These are phyloP conservation scores for Kwoniella bestiolae DNA, from an alignment of 768 basidiomycete genomes.

Conservation along the genomic window DNA sequence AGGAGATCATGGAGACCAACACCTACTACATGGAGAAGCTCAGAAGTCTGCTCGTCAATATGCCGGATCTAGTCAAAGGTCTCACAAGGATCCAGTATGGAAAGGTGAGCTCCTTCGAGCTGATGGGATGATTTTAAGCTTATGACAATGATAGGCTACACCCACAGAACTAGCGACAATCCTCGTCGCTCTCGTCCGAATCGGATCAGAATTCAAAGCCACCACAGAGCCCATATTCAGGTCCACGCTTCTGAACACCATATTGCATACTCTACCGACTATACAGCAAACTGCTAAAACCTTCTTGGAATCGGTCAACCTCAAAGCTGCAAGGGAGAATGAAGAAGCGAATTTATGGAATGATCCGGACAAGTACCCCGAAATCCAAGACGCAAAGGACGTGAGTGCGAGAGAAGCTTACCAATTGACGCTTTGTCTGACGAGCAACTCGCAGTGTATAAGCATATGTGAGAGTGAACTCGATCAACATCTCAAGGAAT, in stretches of 20 bases:
- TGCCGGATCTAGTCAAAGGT: slow-evolving; percentile 88
- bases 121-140: too few species aligned
- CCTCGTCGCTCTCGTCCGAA: slow-evolving; percentile 73
- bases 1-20: slow-evolving; percentile 70
- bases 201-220: slow-evolving; percentile 66
- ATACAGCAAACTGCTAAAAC: slow-evolving; percentile 65
- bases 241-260: slow-evolving; percentile 70
- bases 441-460: slow-evolving; percentile 63
- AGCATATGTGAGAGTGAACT: slow-evolving; percentile 72
- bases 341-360: slow-evolving; percentile 74
- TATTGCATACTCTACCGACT: slow-evolving; percentile 71
- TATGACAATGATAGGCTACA: slow-evolving; percentile 65
- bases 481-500: slow-evolving; percentile 71
- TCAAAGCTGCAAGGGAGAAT: slow-evolving; percentile 69
- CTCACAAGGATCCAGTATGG: slow-evolving; percentile 88
- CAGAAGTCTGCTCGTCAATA: slow-evolving; percentile 67
- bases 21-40: slow-evolving; percentile 70
- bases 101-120: slow-evolving; percentile 68
- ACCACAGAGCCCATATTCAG: slow-evolving; percentile 65
- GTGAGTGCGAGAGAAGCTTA: slow-evolving; percentile 65
- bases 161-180: slow-evolving; percentile 79
- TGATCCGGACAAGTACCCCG: slow-evolving; percentile 63
- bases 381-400: slow-evolving; percentile 65
- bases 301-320: slow-evolving; percentile 65
- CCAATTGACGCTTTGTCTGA: too few species aligned